Evolutionary conservation across 345 rosid genomes (phyloP).

Genomic region (Populus simonii): DNA sequence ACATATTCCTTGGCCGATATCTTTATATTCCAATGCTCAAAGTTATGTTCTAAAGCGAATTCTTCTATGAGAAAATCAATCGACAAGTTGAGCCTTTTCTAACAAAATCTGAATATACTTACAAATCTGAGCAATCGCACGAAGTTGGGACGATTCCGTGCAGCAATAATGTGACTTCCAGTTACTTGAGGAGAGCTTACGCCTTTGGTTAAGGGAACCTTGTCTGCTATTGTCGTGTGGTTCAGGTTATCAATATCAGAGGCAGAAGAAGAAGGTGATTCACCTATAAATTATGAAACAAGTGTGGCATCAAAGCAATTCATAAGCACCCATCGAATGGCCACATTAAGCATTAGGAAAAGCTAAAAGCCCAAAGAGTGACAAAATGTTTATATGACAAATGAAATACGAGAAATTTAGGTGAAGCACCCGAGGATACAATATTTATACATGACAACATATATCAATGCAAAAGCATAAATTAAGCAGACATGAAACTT

Average conservation of each 20-base stretch:
- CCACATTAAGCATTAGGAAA: neutral
- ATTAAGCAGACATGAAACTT: neutral
- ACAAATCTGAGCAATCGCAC: slow-evolving; percentile 70
- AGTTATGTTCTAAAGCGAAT: neutral
- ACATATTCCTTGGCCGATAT: neutral
- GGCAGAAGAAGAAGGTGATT: slow-evolving; percentile 98
- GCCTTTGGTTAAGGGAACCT: slow-evolving; percentile 58
- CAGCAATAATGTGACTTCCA: slow-evolving; percentile 65
- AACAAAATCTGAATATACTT: slow-evolving; percentile 38
- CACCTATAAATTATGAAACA: slow-evolving; percentile 47
- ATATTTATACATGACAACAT: neutral
- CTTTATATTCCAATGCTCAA: neutral
- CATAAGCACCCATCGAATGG: neutral
- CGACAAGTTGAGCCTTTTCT: neutral
- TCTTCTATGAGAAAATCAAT: neutral
- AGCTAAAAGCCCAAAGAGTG: neutral
- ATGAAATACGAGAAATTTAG: neutral
- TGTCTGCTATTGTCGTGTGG: slow-evolving; percentile 63
- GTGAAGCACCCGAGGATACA: neutral
- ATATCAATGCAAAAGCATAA: neutral
- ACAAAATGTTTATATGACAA: neutral
- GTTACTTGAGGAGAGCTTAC: slow-evolving; percentile 70
- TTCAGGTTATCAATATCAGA: slow-evolving; percentile 92
- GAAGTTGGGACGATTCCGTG: slow-evolving; percentile 57
- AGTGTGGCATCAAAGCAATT: slow-evolving; percentile 4